These are phyloP conservation scores for Gonium pectorale DNA, from an alignment of 139 green algal genomes.

Conservation along the genomic window DNA sequence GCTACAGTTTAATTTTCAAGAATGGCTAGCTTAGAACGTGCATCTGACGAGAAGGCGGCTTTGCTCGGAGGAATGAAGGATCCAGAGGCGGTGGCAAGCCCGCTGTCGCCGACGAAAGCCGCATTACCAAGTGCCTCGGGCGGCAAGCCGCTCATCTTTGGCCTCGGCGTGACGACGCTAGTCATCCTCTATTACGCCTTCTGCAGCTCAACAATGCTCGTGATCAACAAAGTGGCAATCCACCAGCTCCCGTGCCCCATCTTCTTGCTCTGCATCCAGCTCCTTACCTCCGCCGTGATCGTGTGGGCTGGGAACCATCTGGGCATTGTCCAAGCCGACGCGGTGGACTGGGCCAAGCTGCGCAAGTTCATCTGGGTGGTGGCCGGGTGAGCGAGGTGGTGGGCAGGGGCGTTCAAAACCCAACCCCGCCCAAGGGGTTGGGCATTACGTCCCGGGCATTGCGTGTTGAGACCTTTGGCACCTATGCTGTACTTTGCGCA, in stretches of 20 bases:
- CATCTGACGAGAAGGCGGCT: too few relatives aligned
- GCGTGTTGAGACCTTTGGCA: too few relatives aligned
- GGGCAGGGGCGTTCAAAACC: neutral
- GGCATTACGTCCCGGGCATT: too few relatives aligned
- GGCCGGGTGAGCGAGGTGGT: neutral
- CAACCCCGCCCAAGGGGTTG: too few relatives aligned
- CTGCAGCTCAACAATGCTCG: constrained; percentile 2
- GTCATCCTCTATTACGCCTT: constrained; percentile 29
- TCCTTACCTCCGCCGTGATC: constrained; percentile 29
- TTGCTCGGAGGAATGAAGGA: too few relatives aligned
- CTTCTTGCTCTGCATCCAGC: constrained; percentile 50
- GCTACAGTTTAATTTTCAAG: too few relatives aligned
- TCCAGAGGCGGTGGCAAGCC: too few relatives aligned
- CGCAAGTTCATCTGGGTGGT: constrained; percentile 46
- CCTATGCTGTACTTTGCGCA: neutral
- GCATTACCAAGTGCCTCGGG: too few relatives aligned
- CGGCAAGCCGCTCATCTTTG: too few relatives aligned
- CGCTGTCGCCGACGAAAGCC: too few relatives aligned
- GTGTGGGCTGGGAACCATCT: neutral
- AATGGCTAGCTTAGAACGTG: too few relatives aligned
- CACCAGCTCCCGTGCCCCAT: constrained; percentile 42
- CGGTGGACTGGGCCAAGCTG: constrained; percentile 51
- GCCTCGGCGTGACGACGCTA: too few relatives aligned
- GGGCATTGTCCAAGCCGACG: constrained; percentile 42
- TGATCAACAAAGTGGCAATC: constrained; percentile 58